A percentile compares a stretch with the other conserved stretches of the same genome.
These are phyloP conservation scores for Plectosphaerella sp. DNA, from an alignment of 2,329 filamentous ascomycete species.

Conservation along the genomic window DNA sequence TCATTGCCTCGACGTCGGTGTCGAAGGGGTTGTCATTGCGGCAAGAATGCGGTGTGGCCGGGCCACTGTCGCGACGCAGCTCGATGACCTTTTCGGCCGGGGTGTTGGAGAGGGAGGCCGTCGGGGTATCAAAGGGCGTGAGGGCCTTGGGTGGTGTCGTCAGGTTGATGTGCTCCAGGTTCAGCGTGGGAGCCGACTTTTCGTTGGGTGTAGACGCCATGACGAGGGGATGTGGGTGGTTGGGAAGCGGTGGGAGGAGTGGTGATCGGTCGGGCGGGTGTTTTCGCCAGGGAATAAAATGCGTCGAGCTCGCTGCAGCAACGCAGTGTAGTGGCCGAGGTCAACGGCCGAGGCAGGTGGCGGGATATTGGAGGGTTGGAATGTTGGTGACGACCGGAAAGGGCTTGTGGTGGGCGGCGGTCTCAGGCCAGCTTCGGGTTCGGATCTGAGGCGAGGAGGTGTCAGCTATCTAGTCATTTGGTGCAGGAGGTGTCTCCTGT, in stretches of 20 bases:
- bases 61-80: conserved; percentile 26
- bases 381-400: neutral
- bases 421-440: too few relatives aligned
- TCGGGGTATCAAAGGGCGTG: neutral
- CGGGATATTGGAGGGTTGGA: neutral
- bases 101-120: neutral
- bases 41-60: conserved; percentile 40
- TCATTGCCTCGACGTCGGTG: conserved; percentile 52
- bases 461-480: too few relatives aligned
- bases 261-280: neutral
- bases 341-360: neutral
- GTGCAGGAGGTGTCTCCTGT: too few relatives aligned
- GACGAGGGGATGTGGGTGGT: neutral
- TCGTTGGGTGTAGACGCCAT: neutral
- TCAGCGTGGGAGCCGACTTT: neutral
- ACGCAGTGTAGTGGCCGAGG: neutral
- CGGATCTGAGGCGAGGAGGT: too few relatives aligned
- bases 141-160: neutral
- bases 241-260: neutral
- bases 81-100: conserved; percentile 19
- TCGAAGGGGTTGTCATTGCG: conserved; percentile 48
- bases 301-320: neutral
- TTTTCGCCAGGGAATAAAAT: neutral
- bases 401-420: too few relatives aligned
- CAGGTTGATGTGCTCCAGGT: neutral